phyloP scores from a whole-genome alignment of 2,329 filamentous ascomycete genomes.

The Alternaria triticimaculans region DNA sequence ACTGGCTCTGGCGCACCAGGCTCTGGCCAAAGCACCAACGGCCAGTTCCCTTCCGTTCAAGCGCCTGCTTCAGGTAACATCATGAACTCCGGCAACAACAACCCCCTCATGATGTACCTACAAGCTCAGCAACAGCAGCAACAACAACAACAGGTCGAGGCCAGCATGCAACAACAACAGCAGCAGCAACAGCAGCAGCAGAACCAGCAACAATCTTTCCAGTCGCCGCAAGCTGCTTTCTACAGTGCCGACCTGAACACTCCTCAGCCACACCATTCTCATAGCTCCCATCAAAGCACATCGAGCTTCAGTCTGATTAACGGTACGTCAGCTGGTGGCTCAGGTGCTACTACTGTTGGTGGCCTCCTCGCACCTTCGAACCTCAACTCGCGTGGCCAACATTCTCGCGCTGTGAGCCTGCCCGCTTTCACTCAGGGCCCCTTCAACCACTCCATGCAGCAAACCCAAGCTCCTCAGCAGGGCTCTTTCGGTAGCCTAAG shows the following conservation, averaged over 20 bases:
- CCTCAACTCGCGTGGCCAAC: constrained; percentile 63
- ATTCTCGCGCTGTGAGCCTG: constrained; percentile 86
- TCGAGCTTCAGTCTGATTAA: constrained; percentile 59
- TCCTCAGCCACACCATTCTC: constrained; percentile 66
- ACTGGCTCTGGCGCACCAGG: constrained; percentile 64
- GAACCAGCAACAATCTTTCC: constrained; percentile 64
- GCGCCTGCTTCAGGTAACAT: constrained; percentile 73
- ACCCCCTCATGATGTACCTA: constrained; percentile 92
- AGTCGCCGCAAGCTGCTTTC: constrained; percentile 78
- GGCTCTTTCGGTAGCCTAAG: constrained; percentile 65
- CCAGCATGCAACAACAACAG: constrained; percentile 42
- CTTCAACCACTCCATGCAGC: constrained; percentile 54
- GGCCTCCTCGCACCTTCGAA: constrained; percentile 77
- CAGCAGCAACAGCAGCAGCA: constrained; percentile 36
- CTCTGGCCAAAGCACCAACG: constrained; percentile 61
- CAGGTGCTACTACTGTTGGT: constrained; percentile 72
- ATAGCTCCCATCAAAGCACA: constrained; percentile 62
- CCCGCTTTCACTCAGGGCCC: constrained; percentile 72
- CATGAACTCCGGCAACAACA: constrained; percentile 79
- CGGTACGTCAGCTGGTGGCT: constrained; percentile 47
- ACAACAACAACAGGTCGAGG: constrained; percentile 53
- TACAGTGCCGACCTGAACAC: constrained; percentile 73
- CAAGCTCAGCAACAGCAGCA: constrained; percentile 65
- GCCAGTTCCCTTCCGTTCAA: constrained; percentile 65
- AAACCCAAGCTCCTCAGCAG: constrained; percentile 47